Base-by-base conservation (phyloP, 208 protist species). In the Balamuthia mandrillaris region DNA sequence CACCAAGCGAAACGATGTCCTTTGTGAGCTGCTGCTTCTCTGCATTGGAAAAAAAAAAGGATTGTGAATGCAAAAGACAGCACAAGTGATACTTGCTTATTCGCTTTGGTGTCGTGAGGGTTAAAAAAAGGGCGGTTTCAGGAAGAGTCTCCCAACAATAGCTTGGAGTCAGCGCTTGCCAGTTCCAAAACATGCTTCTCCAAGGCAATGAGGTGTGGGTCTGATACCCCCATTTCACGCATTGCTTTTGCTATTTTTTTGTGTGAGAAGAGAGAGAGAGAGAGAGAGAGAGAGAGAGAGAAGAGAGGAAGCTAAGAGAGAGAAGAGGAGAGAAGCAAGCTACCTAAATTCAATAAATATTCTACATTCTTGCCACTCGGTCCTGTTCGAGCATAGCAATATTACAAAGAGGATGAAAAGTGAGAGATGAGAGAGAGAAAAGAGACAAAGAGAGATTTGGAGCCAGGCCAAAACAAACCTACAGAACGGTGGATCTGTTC, bases 401-500 rank as follows among this genome's bases (percentile, higher is more conserved):
- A 56, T 24, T n/a, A 56, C 18, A 24, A 56, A 56, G 18, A 56
- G 49, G 18, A 56, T 24, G 18, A 56, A 56, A 24, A 56, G 49
- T 24, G 49, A n/a, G n/a, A n/a, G n/a, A 56, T 56, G 18, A 56
- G n/a, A 56, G 18, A 56, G 18, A 56, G n/a, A 56, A 56, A 18
- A 56, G 18, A 56, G n/a, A 56, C n/a, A 56, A n/a, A 18, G n/a
- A 56, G n/a, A 56, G 49, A 56, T 56, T 24, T 24, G 49, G n/a
- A 56, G n/a, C 49, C n/a, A n/a, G n/a, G 49, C 49, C 18, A 24
- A 56, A 56, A 16, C 41, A 29, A 42, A 61, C 72, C 72, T 5
- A 81, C 72, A 31, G 72, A 81, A 21, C 41, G 29, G 72, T 81
- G 33, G 52, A 81, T 81, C 33, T 81, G 72, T 10, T 24, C 72